Evolutionary conservation across 2,329 filamentous ascomycete species (phyloP).

Genomic region (Pseudocercospora pini-densiflorae): DNA sequence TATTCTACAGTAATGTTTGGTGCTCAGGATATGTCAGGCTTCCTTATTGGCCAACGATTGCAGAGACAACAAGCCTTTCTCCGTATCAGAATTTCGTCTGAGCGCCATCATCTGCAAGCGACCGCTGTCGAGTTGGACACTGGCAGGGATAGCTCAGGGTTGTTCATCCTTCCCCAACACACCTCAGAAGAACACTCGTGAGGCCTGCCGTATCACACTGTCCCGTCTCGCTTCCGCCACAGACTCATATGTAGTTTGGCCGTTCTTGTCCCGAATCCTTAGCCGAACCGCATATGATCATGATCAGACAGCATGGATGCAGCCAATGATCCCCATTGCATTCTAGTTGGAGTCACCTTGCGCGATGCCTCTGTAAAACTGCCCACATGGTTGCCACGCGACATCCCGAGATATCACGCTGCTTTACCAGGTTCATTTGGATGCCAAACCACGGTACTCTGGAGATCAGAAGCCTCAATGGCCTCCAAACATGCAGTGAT

Average conservation of each 20-base stretch:
- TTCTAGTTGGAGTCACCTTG: not conserved
- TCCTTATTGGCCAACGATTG: not conserved
- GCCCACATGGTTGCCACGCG: conserved; percentile 25
- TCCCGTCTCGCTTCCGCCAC: not conserved
- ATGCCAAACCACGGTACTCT: conserved; percentile 18
- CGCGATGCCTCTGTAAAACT: not conserved
- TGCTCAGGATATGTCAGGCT: not conserved
- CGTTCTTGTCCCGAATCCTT: not conserved
- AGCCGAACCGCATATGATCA: not conserved
- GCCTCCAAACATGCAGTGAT: not conserved
- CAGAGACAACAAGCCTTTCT: not conserved
- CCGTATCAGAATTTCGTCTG: not conserved
- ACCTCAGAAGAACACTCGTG: not conserved
- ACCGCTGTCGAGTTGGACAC: conserved; percentile 2
- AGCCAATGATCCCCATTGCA: not conserved
- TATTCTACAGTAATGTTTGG: not conserved
- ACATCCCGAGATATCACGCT: conserved; percentile 18
- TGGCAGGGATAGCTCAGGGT: not conserved
- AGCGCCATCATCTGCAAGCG: conserved; percentile 3
- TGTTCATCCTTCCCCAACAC: conserved; percentile 7
- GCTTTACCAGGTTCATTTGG: conserved; percentile 15
- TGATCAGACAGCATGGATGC: not conserved
- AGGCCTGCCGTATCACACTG: not conserved
- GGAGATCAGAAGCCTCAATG: conserved; percentile 16
- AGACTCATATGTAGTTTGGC: not conserved